Conservation (phyloP, 371 early-diverging fungal species). For the Lichtheimia corymbifera region DNA sequence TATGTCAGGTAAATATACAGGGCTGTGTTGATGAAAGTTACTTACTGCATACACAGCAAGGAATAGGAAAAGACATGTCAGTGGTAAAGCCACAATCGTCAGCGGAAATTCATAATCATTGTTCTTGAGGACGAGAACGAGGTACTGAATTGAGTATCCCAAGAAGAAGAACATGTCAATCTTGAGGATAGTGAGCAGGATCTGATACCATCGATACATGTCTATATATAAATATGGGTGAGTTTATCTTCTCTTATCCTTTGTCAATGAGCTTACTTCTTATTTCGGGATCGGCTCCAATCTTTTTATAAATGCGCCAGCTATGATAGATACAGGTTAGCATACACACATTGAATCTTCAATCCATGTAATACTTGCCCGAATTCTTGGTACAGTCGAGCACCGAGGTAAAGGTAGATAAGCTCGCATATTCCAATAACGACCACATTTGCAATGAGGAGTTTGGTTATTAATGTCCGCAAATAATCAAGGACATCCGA, state of each 20-base stretch:
- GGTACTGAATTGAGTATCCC: conserved; percentile 88
- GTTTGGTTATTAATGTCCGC: neutral
- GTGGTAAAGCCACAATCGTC: conserved; percentile 81
- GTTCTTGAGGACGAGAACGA: conserved; percentile 69
- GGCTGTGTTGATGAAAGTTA: neutral
- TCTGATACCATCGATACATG: conserved; percentile 82
- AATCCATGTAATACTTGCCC: conserved; percentile 46
- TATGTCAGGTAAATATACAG: neutral
- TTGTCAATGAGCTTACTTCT: conserved; percentile 67
- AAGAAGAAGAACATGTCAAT: conserved; percentile 88
- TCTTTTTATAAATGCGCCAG: conserved; percentile 90
- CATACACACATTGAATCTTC: neutral
- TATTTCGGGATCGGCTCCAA: conserved; percentile 88
- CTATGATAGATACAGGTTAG: conserved; percentile 37
- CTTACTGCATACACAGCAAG: conserved; percentile 78
- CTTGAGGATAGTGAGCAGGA: conserved; percentile 84
- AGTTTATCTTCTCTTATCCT: no score
- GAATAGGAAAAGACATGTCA: conserved; percentile 71
- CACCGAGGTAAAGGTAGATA: conserved; percentile 41
- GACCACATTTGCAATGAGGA: conserved; percentile 42
- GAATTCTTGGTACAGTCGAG: conserved; percentile 79
- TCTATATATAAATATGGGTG: conserved; percentile 49
- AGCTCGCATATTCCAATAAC: conserved; percentile 48
- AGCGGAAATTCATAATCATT: conserved; percentile 78
- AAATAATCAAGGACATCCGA: neutral